Percentiles rank a stretch among this genome's conserved stretches.
phyloP scores from a whole-genome alignment of 2,329 filamentous ascomycete genomes.

The Apiospora pterosperma region DNA sequence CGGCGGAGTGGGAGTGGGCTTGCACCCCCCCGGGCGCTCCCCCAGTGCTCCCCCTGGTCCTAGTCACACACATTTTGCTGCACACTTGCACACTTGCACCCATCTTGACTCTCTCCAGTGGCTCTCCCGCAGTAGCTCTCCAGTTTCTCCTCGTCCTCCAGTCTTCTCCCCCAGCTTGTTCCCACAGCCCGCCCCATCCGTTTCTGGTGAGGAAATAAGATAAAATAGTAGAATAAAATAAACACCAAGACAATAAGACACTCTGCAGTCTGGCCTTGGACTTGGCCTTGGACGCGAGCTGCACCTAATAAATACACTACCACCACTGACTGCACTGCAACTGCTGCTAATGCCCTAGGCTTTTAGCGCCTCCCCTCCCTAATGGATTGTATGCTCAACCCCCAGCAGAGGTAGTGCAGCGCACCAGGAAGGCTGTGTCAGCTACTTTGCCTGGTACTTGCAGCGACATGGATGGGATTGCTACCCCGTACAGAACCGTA shows the following conservation, averaged over 20 bases:
- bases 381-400: neutral
- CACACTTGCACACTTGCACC: neutral
- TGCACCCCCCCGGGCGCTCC: neutral
- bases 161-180: too few species aligned
- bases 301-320: neutral
- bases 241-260: too few species aligned
- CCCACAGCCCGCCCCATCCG: too few species aligned
- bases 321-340: neutral
- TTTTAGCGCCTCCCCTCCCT: neutral
- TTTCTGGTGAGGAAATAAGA: neutral
- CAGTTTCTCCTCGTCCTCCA: neutral
- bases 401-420: neutral
- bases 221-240: too few species aligned
- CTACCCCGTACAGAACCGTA: too few species aligned
- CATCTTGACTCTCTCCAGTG: neutral
- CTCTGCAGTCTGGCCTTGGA: neutral
- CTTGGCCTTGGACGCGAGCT: constrained; percentile 1
- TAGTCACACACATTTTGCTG: neutral
- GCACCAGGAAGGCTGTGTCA: neutral
- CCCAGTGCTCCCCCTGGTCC: neutral
- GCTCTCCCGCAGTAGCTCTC: neutral
- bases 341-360: neutral
- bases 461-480: too few species aligned
- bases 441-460: neutral
- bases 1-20: neutral